Percentiles rank a stretch among this genome's conserved stretches.
Evolutionary conservation across 2,329 filamentous ascomycete species (phyloP).

Genomic region (Huntiella bhutanensis): DNA sequence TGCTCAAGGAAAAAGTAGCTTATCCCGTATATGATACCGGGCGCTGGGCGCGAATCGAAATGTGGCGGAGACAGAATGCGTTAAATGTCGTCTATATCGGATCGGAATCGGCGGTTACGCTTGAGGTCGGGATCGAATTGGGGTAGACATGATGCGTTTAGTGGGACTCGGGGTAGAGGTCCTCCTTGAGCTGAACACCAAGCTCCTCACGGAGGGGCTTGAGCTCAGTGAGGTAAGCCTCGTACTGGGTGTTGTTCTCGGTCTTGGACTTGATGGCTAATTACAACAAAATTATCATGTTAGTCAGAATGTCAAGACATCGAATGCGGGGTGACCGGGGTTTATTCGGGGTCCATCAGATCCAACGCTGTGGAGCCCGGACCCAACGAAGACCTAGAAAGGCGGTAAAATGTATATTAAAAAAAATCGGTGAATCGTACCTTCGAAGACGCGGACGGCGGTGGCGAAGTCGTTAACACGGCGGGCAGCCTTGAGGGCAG

Average conservation of each 20-base stretch:
- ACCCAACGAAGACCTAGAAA: background rate
- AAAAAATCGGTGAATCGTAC: constrained; percentile 30
- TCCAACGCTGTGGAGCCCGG: background rate
- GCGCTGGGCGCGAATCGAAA: no score
- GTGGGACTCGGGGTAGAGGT: constrained; percentile 58
- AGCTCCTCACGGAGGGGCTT: constrained; percentile 86
- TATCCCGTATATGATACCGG: no score
- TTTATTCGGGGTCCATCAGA: constrained; percentile 1
- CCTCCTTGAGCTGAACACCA: constrained; percentile 78
- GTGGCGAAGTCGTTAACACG: constrained; percentile 98
- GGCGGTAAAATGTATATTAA: background rate
- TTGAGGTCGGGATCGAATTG: constrained; percentile 2
- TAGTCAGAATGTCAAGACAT: background rate
- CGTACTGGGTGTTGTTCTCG: constrained; percentile 93
- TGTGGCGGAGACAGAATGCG: no score
- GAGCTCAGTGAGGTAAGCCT: constrained; percentile 88
- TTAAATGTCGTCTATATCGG: background rate
- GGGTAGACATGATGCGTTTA: constrained; percentile 16
- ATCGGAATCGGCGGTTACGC: background rate
- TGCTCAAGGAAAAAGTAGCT: no score
- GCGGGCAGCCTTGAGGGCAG: constrained; percentile 81
- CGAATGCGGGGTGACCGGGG: background rate
- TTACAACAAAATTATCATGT: background rate
- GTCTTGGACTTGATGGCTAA: constrained; percentile 97
- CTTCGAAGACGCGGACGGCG: constrained; percentile 95